Conservation (phyloP, 2,329 filamentous ascomycete species). For the Penicillium expansum region DNA sequence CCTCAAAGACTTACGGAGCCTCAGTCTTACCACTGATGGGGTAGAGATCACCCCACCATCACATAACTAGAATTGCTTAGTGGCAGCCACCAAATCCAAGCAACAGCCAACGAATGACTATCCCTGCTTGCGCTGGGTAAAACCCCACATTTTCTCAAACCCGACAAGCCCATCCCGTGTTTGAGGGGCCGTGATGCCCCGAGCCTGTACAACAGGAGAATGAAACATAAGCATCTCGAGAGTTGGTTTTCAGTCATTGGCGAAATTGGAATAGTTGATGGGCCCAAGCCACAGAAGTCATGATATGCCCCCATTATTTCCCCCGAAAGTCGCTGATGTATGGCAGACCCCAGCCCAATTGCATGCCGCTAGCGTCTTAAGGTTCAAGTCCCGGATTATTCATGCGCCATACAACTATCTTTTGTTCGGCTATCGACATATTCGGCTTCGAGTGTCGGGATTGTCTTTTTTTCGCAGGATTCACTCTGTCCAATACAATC, state of each 20-base stretch:
- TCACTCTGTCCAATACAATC: neutral
- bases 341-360: slow-evolving; percentile 11
- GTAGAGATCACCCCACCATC: too few relatives aligned
- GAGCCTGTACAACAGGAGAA: too few relatives aligned
- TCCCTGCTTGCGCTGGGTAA: slow-evolving; percentile 13
- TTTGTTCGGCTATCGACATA: neutral
- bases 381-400: slow-evolving; percentile 7
- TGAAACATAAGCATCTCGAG: too few relatives aligned
- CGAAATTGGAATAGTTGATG: too few relatives aligned
- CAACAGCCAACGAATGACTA: slow-evolving; percentile 12
- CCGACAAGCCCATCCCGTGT: too few relatives aligned
- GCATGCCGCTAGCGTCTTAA: slow-evolving; percentile 2
- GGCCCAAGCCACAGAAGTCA: too few relatives aligned
- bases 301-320: too few relatives aligned
- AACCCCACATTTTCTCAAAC: slow-evolving; percentile 11
- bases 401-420: neutral
- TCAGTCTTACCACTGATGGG: too few relatives aligned
- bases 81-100: neutral
- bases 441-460: neutral
- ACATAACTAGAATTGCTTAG: neutral
- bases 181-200: too few relatives aligned
- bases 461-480: slow-evolving; percentile 7
- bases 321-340: too few relatives aligned
- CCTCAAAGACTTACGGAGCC: too few relatives aligned
- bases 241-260: too few relatives aligned